Conservation (phyloP, 2,329 filamentous ascomycete species). For the Nemania diffusa region DNA sequence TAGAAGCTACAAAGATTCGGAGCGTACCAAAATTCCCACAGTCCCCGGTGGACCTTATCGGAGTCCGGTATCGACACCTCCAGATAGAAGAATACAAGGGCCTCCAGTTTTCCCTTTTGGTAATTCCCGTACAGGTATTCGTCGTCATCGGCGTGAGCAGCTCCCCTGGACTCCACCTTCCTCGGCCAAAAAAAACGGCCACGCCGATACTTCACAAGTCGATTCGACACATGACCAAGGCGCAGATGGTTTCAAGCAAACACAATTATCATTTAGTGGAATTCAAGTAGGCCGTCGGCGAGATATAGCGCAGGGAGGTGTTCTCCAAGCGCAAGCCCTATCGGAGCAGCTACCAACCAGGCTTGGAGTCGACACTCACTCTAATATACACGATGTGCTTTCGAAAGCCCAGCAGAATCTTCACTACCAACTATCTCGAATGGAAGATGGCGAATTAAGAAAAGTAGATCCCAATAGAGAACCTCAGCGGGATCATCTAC, state of each 20-base stretch:
- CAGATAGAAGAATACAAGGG: slow-evolving; percentile 11
- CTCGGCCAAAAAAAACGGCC: slow-evolving; percentile 33
- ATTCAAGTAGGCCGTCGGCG: slow-evolving; percentile 23
- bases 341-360: not conserved
- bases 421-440: slow-evolving; percentile 36
- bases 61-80: slow-evolving; percentile 43
- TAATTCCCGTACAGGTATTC: slow-evolving; percentile 18
- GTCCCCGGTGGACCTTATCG: slow-evolving; percentile 43
- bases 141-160: slow-evolving; percentile 33
- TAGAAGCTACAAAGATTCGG: slow-evolving; percentile 33
- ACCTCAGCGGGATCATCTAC: slow-evolving; percentile 15
- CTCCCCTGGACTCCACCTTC: slow-evolving; percentile 49
- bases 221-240: not conserved
- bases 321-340: not conserved
- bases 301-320: slow-evolving; percentile 12
- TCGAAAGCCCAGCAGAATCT: slow-evolving; percentile 33
- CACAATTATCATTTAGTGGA: slow-evolving; percentile 42
- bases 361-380: not conserved
- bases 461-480: not conserved
- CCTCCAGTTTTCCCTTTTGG: not conserved
- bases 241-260: slow-evolving; percentile 41
- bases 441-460: not conserved
- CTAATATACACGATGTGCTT: slow-evolving; percentile 28
- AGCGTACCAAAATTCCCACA: slow-evolving; percentile 9
- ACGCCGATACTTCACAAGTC: slow-evolving; percentile 6